These are phyloP conservation scores for Colletotrichum melonis DNA, from an alignment of 2,329 filamentous ascomycete species.

Conservation along the genomic window DNA sequence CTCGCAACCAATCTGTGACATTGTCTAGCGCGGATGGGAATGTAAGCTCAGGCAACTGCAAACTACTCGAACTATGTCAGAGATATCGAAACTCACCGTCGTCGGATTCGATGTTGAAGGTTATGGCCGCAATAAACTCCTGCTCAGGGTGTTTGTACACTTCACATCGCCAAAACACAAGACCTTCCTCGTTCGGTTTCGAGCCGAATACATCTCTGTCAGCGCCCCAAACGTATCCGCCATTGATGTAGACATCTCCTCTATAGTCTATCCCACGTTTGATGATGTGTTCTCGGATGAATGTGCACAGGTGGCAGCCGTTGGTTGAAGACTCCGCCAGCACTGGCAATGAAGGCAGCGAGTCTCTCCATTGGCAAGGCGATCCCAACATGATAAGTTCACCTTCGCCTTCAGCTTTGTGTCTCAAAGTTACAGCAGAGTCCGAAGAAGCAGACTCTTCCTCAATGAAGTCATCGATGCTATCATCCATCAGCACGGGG, in stretches of 20 bases:
- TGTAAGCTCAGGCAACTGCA: no score
- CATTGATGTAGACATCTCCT: neutral
- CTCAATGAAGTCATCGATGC: neutral
- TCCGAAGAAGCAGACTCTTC: neutral
- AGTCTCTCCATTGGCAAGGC: neutral
- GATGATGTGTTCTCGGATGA: neutral
- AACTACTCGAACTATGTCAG: no score
- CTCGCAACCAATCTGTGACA: neutral
- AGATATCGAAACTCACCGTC: neutral
- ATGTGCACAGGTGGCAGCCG: neutral
- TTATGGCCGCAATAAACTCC: neutral
- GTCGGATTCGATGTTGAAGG: neutral
- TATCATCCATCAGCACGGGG: neutral
- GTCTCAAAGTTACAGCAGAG: neutral
- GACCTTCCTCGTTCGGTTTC: neutral
- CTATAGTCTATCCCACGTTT: neutral
- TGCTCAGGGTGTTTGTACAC: neutral
- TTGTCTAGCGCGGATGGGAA: neutral
- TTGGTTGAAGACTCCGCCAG: neutral
- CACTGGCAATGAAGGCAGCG: neutral
- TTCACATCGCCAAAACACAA: conserved; percentile 11
- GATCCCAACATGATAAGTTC: neutral
- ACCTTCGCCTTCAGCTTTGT: neutral
- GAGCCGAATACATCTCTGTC: neutral
- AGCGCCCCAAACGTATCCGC: neutral